Evolutionary conservation across 768 basidiomycete species (phyloP), one percentile per base, ranked within the genome.

Genomic region (Mrakia hoshinonis): DNA sequence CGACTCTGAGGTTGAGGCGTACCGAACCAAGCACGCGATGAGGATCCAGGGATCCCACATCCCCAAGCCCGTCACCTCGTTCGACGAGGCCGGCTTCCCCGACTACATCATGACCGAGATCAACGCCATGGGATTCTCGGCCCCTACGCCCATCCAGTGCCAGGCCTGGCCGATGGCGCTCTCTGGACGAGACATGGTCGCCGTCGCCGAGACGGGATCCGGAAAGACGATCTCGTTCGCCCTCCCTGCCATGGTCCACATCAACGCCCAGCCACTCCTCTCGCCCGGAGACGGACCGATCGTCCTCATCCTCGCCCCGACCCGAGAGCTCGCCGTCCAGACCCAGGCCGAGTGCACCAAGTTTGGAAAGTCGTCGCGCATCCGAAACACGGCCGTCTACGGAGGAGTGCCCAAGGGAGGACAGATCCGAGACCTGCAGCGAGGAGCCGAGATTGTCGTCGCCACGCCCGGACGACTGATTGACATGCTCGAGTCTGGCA

Each of bases 381-480:
- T 98, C 77, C 90, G 95, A 70, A 98, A 98, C 81, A 98, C 95
- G 29, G 96, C 95, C 62, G 92, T 99, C 75, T 99, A 98, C 79
- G 96, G 96, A 69, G 96, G 96, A 81, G 96, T 95, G 0, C 94
- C 96, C 31, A 99, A 99, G 79, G 96, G 96, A 9, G 92, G 91
- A 36, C 96, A 99, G 81, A 96, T 98, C 76, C 91, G 96, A 74
- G 96, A 99, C 80, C 83, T 99, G 67, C 92, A 94, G 79, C 89
- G 94, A 68, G 96, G 96, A 63, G 92, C 95, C 13, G 96, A 99
- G 80, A 87, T 99, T 70, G 93, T 95, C 74, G 98, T 99, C 75
- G 96, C 96, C n/a, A 99, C 96, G n/a, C 96, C 96, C 11, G 96
- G 96, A 77, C 92, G 96, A 75, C 83, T 99, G 75, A 99, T 99